A percentile compares a stretch with the other conserved stretches of the same genome.
Conservation (phyloP, 2,329 filamentous ascomycete species). For the Scedosporium boydii region DNA sequence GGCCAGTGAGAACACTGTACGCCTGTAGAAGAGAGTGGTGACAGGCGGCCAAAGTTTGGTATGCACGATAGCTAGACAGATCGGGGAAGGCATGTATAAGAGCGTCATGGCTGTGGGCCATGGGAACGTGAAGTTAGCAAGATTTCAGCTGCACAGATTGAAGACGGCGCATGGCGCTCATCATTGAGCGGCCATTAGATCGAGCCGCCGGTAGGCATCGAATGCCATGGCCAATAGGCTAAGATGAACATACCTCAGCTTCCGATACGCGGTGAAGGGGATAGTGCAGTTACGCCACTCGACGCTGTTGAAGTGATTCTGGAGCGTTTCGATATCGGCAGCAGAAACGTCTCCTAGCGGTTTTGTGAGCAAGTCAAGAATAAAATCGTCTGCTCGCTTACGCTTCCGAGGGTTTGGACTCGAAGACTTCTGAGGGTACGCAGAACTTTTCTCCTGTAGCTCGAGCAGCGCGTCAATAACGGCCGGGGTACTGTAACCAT, state of each 20-base stretch:
- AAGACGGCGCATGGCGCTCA: background rate
- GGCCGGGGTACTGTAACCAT: conserved; percentile 18
- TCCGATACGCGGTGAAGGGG: background rate
- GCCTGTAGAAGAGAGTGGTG: background rate
- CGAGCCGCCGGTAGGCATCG: no score
- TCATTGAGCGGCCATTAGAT: no score
- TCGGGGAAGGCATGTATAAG: background rate
- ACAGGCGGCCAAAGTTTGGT: background rate
- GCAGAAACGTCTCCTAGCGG: background rate
- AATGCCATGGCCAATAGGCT: no score
- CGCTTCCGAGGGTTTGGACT: conserved; percentile 24
- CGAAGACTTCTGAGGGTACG: conserved; percentile 23
- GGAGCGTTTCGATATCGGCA: background rate
- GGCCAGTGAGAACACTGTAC: background rate
- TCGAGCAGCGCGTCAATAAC: conserved; percentile 31
- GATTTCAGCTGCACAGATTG: background rate
- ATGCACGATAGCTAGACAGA: background rate
- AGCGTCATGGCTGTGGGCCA: background rate
- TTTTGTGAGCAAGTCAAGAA: background rate
- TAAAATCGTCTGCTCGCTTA: conserved; percentile 23
- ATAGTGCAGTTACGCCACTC: background rate
- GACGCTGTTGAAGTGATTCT: background rate
- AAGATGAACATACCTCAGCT: background rate
- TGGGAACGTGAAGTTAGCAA: background rate
- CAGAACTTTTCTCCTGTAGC: conserved; percentile 23